Percentiles rank a stretch among this genome's conserved stretches.
These are phyloP conservation scores for Lasiosphaeria ovina DNA, from an alignment of 495 filamentous ascomycete genomes.

Conservation along the genomic window DNA sequence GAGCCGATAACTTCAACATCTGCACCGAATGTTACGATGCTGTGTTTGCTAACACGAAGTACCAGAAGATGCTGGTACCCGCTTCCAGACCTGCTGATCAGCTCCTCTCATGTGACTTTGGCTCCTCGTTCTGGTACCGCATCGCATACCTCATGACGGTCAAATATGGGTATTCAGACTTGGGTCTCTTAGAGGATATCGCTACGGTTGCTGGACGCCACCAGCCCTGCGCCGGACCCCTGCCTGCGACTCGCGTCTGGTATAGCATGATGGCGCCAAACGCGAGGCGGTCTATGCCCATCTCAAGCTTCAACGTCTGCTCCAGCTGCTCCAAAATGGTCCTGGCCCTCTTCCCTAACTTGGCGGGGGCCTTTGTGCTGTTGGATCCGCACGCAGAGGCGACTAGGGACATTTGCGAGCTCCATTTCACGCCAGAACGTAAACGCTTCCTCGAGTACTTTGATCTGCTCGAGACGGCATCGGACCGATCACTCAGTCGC, in stretches of 20 bases:
- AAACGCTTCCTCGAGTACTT: conserved; percentile 45
- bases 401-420: conserved; percentile 37
- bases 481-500: conserved; percentile 34
- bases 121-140: conserved; percentile 43
- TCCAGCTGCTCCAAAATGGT: conserved; percentile 40
- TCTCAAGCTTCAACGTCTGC: conserved; percentile 42
- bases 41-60: conserved; percentile 39
- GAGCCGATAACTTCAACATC: conserved; percentile 45
- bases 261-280: conserved; percentile 42
- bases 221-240: conserved; percentile 35
- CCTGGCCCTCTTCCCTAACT: conserved; percentile 42
- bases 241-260: conserved; percentile 38
- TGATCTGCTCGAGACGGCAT: conserved; percentile 40
- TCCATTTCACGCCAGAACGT: conserved; percentile 35
- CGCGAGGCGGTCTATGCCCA: conserved; percentile 15
- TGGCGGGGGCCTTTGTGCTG: conserved; percentile 40
- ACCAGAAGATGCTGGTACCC: conserved; percentile 38
- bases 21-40: conserved; percentile 43
- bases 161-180: conserved; percentile 37
- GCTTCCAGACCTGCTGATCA: conserved; percentile 34
- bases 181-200: conserved; percentile 39
- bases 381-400: conserved; percentile 36
- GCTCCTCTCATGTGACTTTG: conserved; percentile 44
- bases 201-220: conserved; percentile 35
- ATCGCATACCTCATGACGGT: conserved; percentile 46